Percentiles rank a stretch among this genome's conserved stretches.
Evolutionary conservation across 805 yeast species (phyloP).

Genomic region (Schwanniomyces pseudopolymorphus): DNA sequence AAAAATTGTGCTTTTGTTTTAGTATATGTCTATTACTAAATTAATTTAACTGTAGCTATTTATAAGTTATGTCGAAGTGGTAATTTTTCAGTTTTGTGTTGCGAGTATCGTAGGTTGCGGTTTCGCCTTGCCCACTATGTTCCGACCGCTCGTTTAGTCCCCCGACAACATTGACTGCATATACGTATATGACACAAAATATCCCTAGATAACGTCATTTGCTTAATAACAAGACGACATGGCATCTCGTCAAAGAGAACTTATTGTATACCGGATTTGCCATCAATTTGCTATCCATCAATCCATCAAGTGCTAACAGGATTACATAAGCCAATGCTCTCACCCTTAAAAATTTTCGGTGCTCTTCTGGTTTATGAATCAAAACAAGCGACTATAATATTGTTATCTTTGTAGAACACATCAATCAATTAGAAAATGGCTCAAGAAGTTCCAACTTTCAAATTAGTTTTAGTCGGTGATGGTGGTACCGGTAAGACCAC

Average conservation of each 20-base stretch:
- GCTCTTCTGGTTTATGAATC: slow-evolving; percentile 3
- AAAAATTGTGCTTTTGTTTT: too few relatives aligned
- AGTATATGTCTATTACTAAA: too few relatives aligned
- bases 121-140: too few relatives aligned
- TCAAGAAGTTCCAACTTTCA: slow-evolving; percentile 90
- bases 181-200: neutral
- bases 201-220: neutral
- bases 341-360: slow-evolving; percentile 5
- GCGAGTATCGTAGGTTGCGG: too few relatives aligned
- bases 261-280: neutral
- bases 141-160: too few relatives aligned
- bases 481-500: slow-evolving; percentile 99
- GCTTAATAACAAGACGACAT: neutral
- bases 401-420: neutral
- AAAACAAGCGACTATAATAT: slow-evolving; percentile 2
- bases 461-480: slow-evolving; percentile 98
- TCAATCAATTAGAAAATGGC: slow-evolving; percentile 45
- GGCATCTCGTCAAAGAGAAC: neutral
- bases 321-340: slow-evolving; percentile 1
- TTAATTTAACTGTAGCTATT: too few relatives aligned
- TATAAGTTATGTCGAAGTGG: too few relatives aligned
- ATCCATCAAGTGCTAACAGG: neutral
- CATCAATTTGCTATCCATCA: neutral
- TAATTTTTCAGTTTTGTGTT: too few relatives aligned
- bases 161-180: too few relatives aligned